Evolutionary conservation across 768 basidiomycete species (phyloP).

Genomic region (Lactarius deliciosus): DNA sequence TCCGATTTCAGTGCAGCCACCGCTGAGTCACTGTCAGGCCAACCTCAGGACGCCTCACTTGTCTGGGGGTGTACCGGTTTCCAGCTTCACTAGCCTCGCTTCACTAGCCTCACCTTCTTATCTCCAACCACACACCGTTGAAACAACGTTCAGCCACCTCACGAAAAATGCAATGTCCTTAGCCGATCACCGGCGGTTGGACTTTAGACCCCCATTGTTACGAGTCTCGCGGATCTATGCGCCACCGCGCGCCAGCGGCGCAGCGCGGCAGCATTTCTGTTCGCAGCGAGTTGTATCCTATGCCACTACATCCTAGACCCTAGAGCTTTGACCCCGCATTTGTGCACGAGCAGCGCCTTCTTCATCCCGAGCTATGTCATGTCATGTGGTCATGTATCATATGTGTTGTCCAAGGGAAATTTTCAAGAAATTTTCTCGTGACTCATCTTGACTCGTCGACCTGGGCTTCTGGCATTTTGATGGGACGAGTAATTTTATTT

Average conservation of each 20-base stretch:
- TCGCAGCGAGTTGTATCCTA: neutral
- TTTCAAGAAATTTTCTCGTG: neutral
- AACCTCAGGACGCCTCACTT: too few relatives aligned
- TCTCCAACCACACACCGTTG: too few relatives aligned
- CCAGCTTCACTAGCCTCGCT: neutral
- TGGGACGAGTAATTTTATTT: neutral
- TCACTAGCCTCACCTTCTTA: too few relatives aligned
- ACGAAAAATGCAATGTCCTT: neutral
- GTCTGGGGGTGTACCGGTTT: too few relatives aligned
- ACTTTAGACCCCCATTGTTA: neutral
- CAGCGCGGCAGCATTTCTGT: neutral
- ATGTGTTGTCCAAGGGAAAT: neutral
- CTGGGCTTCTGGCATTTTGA: neutral
- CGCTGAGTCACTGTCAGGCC: too few relatives aligned
- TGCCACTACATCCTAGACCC: neutral
- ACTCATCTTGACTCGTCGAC: neutral
- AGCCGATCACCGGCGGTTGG: neutral
- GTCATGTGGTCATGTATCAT: too few relatives aligned
- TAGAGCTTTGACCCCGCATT: neutral
- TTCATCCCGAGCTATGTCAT: neutral
- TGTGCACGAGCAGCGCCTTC: neutral
- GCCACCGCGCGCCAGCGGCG: neutral
- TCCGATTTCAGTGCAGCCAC: too few relatives aligned
- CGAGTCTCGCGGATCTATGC: neutral
- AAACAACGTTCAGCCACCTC: neutral